Base-by-base conservation (phyloP, 352 stramenopile species). In the Lagenidium giganteum region DNA sequence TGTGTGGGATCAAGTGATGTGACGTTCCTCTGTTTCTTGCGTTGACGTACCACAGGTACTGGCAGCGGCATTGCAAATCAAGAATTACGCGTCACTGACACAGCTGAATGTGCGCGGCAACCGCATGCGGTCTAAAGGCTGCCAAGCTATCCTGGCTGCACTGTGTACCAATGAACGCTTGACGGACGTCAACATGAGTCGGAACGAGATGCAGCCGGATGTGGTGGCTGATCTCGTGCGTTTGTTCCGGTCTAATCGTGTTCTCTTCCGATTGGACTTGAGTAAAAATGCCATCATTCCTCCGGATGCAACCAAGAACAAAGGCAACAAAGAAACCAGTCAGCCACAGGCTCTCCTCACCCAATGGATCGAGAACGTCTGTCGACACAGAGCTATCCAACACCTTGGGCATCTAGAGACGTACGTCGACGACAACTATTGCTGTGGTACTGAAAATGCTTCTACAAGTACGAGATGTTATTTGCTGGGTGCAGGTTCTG, bases 131-230 rank as follows among this genome's bases (percentile, higher is more conserved):
- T 51, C 45, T n/a, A 64, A 62, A 38, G 61, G 65, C 1, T 47
- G 52, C 4, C 43, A 30, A 24, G 40, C 40, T 5, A 61, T 73
- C 18, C 31, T 58, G 12, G 28, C 18, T 16, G 55, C 55, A 14
- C 33, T 73, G 6, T 26, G 51, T 8, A 27, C 14, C 7, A 70
- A 69, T 32, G 39, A 51, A n/a, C 32, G 44, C 14, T 27, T 73
- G 26, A 73, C 58, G 1, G 42, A 48, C 39, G 18, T 73, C 9
- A 42, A 67, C 30, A 31, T 76, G 5, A 58, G 54, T 47, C 61
- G 50, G 14, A 72, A 76, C 34, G 61, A 70, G 13, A 61, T 76
- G 27, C 48, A 42, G 12, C 46, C 23, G n/a, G 57, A 68, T 5
- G n/a, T 47, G 3, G 13, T 61, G 24, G 25, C 43, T 3, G 52